Evolutionary conservation across 2,329 filamentous ascomycete species (phyloP).

Genomic region (Aspergillus oerlinghausenensis): DNA sequence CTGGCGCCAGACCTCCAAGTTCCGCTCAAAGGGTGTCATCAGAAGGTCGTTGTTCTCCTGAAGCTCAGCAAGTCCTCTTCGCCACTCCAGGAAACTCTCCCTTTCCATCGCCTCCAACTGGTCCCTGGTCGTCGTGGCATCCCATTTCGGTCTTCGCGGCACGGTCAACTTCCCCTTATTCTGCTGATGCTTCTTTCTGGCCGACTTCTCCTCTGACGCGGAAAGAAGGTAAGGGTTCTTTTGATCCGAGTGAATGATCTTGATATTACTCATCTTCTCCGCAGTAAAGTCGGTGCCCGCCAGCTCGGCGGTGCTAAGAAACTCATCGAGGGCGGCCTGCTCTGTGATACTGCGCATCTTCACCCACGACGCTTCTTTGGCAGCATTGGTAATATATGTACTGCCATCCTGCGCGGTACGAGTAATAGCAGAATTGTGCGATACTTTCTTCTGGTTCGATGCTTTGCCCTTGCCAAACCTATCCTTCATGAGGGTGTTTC

Average conservation of each 20-base stretch:
- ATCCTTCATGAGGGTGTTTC: slow-evolving; percentile 98
- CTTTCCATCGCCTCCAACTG: slow-evolving; percentile 76
- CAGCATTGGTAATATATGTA: slow-evolving; percentile 85
- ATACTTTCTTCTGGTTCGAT: slow-evolving; percentile 69
- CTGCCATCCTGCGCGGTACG: slow-evolving; percentile 71
- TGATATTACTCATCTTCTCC: slow-evolving; percentile 98
- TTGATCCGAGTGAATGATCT: slow-evolving; percentile 96
- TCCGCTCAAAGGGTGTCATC: slow-evolving; percentile 97
- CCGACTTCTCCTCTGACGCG: slow-evolving; percentile 72
- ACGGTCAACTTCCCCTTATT: slow-evolving; percentile 80
- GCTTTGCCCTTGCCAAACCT: slow-evolving; percentile 93
- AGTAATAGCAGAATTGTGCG: slow-evolving; percentile 61
- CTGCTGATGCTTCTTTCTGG: slow-evolving; percentile 74
- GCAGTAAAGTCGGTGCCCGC: slow-evolving; percentile 99
- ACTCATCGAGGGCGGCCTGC: slow-evolving; percentile 94
- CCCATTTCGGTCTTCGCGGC: slow-evolving; percentile 84
- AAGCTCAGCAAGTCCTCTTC: slow-evolving; percentile 82
- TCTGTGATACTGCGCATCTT: slow-evolving; percentile 99
- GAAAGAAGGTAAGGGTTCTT: slow-evolving; percentile 92
- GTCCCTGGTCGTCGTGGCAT: slow-evolving; percentile 74
- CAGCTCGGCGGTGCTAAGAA: slow-evolving; percentile 88
- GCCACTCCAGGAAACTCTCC: slow-evolving; percentile 79
- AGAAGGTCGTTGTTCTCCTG: slow-evolving; percentile 91
- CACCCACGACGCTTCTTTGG: slow-evolving; percentile 90
- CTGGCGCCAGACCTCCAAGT: slow-evolving; percentile 96